Evolutionary conservation across 768 basidiomycete species (phyloP), one percentile per base, ranked within the genome.

Genomic region (Tylopilus sp.): DNA sequence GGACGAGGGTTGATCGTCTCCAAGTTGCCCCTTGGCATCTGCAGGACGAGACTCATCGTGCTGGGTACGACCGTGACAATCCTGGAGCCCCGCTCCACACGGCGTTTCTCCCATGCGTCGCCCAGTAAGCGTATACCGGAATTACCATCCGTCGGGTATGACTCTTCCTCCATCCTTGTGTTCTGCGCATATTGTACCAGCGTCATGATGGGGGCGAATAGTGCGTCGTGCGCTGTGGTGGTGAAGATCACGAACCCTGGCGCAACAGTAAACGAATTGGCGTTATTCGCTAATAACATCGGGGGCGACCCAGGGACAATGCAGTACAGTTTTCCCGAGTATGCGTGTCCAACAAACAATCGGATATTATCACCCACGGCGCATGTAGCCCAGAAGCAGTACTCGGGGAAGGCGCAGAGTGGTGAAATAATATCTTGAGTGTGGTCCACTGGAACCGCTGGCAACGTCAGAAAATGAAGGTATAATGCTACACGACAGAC

Each of bases 11-110:
- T 91, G 47, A 99, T 85, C 1, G 93, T 98, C 73, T 99, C 97
- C 53, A 99, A 64, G 69, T 98, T 98, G 1, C 97, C 97, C 57
- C 97, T 74, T 0, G 95, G 97, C 95, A 98, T 98, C 70, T 99
- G 97, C 10, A 99, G 72, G 0, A 98, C 89, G 30, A 99, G 69
- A 59, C 79, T 85, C 91, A 95, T 98, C 8, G 82, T 72, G 52
- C 86, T 92, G 1, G 94, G 87, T 1, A 97, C 86, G 12, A 86
- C 88, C 0, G 86, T 83, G 4, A 98, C 93, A 30, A 98, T 94
- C 52, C 86, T 73, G 7, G 91, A 86, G 4, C 97, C 97, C 26
- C 97, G 75, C 69, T 99, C 97, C 1, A 98, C 80, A 18, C 89
- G 80, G 36, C 95, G 79, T 11, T 75, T 80, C 62, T 89, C 84